phyloP scores from a whole-genome alignment of 1,139 yeast species.

The Candida smagusa region DNA sequence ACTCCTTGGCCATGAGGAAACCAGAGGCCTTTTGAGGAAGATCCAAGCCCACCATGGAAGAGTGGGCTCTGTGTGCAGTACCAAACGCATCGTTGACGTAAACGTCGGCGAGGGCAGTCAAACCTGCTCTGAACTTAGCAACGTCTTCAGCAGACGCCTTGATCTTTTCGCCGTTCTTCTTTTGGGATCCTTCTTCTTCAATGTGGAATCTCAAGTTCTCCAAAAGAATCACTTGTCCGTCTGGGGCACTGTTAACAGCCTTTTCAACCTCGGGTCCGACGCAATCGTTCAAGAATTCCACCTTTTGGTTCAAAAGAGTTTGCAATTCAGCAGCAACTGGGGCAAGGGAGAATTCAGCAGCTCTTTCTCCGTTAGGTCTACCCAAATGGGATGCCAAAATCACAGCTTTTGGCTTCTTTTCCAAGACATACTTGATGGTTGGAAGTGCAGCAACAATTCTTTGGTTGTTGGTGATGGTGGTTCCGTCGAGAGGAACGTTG shows the following conservation, averaged over 20 bases:
- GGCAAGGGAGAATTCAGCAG: constrained; percentile 79
- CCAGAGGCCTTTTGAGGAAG: constrained; percentile 95
- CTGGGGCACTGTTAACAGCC: constrained; percentile 64
- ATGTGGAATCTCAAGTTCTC: constrained; percentile 97
- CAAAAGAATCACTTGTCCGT: constrained; percentile 75
- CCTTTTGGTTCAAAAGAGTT: constrained; percentile 63
- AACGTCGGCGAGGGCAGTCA: constrained; percentile 89
- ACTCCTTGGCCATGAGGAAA: constrained; percentile 94
- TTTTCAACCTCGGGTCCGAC: constrained; percentile 85
- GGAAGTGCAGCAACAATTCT: constrained; percentile 98
- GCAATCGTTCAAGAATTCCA: constrained; percentile 78
- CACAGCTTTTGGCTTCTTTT: constrained; percentile 84
- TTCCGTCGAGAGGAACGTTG: constrained; percentile 96
- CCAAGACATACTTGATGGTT: constrained; percentile 88
- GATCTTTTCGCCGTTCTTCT: constrained; percentile 82
- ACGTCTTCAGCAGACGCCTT: constrained; percentile 86
- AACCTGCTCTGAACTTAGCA: constrained; percentile 77
- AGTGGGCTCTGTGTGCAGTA: constrained; percentile 98
- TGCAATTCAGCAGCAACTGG: constrained; percentile 89
- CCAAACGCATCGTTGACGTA: constrained; percentile 98
- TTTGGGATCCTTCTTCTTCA: constrained; percentile 89
- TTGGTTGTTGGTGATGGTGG: constrained; percentile 95
- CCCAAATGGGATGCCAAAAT: constrained; percentile 95
- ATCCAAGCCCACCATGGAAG: constrained; percentile 95
- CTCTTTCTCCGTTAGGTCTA: constrained; percentile 91